Conservation (phyloP, 208 protist species). For the Trichomonas gallinae region DNA sequence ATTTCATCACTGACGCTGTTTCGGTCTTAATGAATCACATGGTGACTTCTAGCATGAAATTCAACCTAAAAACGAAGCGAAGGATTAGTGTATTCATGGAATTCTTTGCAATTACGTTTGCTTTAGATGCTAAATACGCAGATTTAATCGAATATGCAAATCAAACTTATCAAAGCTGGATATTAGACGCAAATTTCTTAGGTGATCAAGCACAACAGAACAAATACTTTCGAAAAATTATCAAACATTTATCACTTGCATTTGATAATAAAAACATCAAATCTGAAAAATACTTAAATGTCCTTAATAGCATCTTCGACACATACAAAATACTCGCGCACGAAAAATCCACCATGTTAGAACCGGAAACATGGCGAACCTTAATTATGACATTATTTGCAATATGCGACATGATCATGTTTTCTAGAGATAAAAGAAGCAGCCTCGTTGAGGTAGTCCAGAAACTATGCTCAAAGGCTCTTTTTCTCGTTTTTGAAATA, state of each 20-base stretch:
- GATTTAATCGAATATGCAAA: neutral
- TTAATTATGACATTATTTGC: neutral
- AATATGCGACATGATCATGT: neutral
- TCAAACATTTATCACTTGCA: neutral
- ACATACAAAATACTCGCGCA: neutral
- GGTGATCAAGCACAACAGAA: neutral
- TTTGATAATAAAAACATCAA: neutral
- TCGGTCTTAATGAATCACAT: neutral
- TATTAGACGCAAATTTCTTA: neutral
- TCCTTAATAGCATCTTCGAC: neutral
- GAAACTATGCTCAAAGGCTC: neutral
- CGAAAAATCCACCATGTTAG: neutral
- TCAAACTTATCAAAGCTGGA: neutral
- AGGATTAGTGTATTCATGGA: neutral
- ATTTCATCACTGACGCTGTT: neutral
- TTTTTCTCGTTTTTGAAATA: neutral
- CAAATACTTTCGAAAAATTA: neutral
- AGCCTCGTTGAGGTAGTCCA: neutral
- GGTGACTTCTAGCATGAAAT: neutral
- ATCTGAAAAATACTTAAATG: neutral
- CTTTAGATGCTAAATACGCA: neutral
- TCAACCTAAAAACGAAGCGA: neutral
- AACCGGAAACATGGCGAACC: neutral
- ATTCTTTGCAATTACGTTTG: neutral
- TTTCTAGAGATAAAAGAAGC: neutral